Evolutionary conservation across 306 rosid species (phyloP), one percentile per base, ranked within the genome.

Genomic region (Inga leiocalycina): DNA sequence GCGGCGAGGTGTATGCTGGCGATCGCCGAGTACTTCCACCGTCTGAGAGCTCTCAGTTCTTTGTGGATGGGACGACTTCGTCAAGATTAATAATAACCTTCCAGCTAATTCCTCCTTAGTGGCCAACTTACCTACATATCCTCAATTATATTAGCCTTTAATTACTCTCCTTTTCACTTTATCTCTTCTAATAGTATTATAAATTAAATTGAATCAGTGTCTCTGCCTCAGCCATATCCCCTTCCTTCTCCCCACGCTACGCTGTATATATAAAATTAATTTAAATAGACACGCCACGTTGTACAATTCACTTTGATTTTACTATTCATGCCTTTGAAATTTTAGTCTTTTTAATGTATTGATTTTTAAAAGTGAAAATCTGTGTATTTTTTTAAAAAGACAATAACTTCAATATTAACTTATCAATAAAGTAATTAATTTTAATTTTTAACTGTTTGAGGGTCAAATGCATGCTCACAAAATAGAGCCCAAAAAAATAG

Each of bases 41-140:
- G 99, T 34, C 90, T 94, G 52, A 85, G 98, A 87, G 95, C 98
- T 2, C 92, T 94, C 22, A 97, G 99, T 82, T 97, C 99, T 76
- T 82, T 97, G 22, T 97, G 99, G 99, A 13, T 87, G 89, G 88
- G 93, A 32, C 95, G 99, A 34, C 94, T 94, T 70, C 93, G 97
- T 62, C 94, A 87, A 70, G 97, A 92, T 11, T 49, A 49, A 30
- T 90, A 86, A 59, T 59, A 59, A 59, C 34, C 66, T 22, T 22
- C 2, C 4, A 22, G 66, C 66, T 20, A 48, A 48, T 48, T 56
- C 2, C 64, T 56, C 64, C 12, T 2, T 2, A 56, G 64, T 8
- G 20, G 24, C 64, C 27, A 56, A 20, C 27, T 11, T 56, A 56
- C 30, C 22, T 20, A 8, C 24, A 51, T 54, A n/a, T 48, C 4